These are phyloP conservation scores for Bauhinia variegata DNA, from an alignment of 306 rosid species.

Conservation along the genomic window DNA sequence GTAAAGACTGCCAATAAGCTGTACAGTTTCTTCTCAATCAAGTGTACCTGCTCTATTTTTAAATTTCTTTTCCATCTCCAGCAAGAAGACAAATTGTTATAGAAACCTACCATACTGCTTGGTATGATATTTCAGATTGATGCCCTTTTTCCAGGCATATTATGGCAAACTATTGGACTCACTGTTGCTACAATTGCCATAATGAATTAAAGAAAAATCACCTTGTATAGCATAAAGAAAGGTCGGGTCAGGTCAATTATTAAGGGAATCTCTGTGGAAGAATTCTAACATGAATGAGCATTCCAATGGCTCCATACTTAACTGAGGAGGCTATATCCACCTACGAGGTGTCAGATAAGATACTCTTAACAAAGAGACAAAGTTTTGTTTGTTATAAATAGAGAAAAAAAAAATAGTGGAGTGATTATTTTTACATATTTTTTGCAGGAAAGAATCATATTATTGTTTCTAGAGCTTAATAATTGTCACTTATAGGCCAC, in stretches of 20 bases:
- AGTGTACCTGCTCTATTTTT: conserved; percentile 33
- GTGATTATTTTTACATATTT: no score
- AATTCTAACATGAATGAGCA: no score
- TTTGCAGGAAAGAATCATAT: no score
- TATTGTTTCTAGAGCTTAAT: no score
- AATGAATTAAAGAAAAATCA: conserved; percentile 29
- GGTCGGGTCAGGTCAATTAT: no score
- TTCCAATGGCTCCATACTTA: no score
- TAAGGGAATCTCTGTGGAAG: no score
- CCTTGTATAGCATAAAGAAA: neutral
- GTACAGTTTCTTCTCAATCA: neutral
- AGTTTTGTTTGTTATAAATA: neutral
- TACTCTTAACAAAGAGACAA: conserved; percentile 14
- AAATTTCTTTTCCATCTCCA: conserved; percentile 37
- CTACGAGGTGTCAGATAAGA: no score
- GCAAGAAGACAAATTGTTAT: conserved; percentile 20
- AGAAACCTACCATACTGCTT: conserved; percentile 25
- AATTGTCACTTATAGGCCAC: no score
- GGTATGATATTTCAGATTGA: neutral
- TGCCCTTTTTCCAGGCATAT: conserved; percentile 11
- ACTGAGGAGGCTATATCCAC: no score
- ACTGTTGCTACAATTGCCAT: conserved; percentile 15
- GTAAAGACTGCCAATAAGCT: neutral
- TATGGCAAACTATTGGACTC: conserved; percentile 24
- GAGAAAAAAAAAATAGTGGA: no score